These are phyloP conservation scores for Kluyveromyces aestuarii DNA, from an alignment of 805 yeast genomes.

Conservation along the genomic window DNA sequence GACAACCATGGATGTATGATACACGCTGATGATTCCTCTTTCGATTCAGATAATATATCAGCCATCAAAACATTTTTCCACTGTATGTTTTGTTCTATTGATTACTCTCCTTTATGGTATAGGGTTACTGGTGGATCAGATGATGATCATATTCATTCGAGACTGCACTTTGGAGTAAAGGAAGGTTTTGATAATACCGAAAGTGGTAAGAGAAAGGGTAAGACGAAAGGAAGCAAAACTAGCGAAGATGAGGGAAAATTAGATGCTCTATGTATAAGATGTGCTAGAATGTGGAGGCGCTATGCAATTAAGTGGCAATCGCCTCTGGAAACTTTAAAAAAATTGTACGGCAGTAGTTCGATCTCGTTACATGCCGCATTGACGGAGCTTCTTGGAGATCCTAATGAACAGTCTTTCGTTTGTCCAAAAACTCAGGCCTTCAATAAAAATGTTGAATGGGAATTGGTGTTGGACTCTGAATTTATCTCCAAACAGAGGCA, in stretches of 20 bases:
- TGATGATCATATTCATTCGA: constrained; percentile 15
- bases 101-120: constrained; percentile 30
- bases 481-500: constrained; percentile 43
- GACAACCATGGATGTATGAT: constrained; percentile 19
- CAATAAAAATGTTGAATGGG: constrained; percentile 54
- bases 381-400: constrained; percentile 14
- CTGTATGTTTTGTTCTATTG: constrained; percentile 63
- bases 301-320: constrained; percentile 84
- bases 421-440: constrained; percentile 12
- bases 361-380: constrained; percentile 8
- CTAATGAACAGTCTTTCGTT: constrained; percentile 8
- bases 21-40: constrained; percentile 44
- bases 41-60: constrained; percentile 45
- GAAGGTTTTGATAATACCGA: constrained; percentile 10
- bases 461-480: constrained; percentile 53
- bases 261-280: constrained; percentile 68
- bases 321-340: constrained; percentile 56
- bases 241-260: constrained; percentile 24
- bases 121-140: constrained; percentile 27
- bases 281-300: constrained; percentile 87
- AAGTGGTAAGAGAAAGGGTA: constrained; percentile 15
- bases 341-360: constrained; percentile 22
- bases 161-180: constrained; percentile 17
- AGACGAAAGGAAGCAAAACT: constrained; percentile 19
- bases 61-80: constrained; percentile 34